Percentiles rank a stretch among this genome's conserved stretches.
Evolutionary conservation across 2,329 filamentous ascomycete genomes (phyloP).

Genomic region (Fusarium acutatum): DNA sequence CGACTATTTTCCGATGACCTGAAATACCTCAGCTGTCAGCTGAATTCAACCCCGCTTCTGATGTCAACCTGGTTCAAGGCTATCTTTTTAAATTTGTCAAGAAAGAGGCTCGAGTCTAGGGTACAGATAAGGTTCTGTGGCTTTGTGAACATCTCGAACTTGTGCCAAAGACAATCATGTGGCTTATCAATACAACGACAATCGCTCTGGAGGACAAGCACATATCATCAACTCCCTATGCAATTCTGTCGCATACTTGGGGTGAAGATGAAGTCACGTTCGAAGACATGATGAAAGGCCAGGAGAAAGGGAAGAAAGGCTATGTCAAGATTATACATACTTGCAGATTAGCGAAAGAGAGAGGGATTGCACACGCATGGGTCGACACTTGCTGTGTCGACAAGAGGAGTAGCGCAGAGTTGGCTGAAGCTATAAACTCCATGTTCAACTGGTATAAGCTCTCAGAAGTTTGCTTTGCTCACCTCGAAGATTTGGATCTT

Average conservation of each 20-base stretch:
- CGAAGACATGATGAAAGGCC: not conserved
- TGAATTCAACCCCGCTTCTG: not conserved
- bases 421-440: not conserved
- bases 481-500: not conserved
- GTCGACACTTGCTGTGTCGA: conserved; percentile 4
- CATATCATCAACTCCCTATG: not conserved
- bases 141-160: accelerated
- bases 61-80: not conserved
- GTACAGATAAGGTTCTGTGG: not conserved
- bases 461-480: not conserved
- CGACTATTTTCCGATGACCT: not conserved
- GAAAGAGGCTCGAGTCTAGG: not conserved
- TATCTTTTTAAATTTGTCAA: not conserved
- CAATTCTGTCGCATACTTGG: conserved; percentile 4
- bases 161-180: not conserved
- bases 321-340: not conserved
- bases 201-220: not conserved
- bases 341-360: not conserved
- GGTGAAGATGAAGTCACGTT: not conserved
- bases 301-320: not conserved
- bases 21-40: not conserved
- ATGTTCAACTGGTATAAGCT: conserved; percentile 7
- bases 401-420: conserved; percentile 3
- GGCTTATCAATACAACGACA: not conserved
- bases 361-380: not conserved